Base-by-base conservation (phyloP, 345 rosid species). In the Eucalyptus marginata region DNA sequence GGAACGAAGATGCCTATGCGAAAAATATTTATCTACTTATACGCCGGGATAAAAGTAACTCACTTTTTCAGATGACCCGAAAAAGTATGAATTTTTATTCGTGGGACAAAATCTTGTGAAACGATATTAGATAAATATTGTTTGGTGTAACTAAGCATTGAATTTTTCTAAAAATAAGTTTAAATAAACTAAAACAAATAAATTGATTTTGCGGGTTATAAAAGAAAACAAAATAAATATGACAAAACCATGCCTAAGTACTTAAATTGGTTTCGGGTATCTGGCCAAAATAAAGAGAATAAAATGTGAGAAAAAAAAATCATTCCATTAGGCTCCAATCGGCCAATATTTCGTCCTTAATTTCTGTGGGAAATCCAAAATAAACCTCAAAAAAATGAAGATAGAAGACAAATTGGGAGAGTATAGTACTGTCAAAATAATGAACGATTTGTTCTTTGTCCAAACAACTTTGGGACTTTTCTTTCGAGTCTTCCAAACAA, bases 31-130 rank as follows among this genome's bases (percentile, higher is more conserved):
- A 18, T 52, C 0, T 52, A 52, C 22, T 18, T 7, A 52, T 52
- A 52, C 1, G 1, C 0, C 2, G 12, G 27, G 27, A 56, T 56
- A 56, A 56, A 56, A 56, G 12, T 0, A 22, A 54, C 27, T 22
- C 27, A 4, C 31, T 2, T n/a, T n/a, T 64, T 14, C 1, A 7
- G 1, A 13, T 13, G 1, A 64, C 10, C 0, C 10, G 1, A 29
- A 13, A 29, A 29, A 2, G 10, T 64, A 64, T n/a, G 36, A 64
- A n/a, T n/a, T 14, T 64, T 64, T 0, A 0, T n/a, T 13, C 0
- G 18, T 0, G 36, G 31, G 36, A 64, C 33, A 29, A n/a, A 64
- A 22, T 56, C 27, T 24, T 24, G 62, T 24, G 13, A 56, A 56
- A 0, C 12, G 1, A 56, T 56, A 56, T 56, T 22, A 56, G 12